Base-by-base conservation (phyloP, 1,139 yeast species). In the Debaryomyces robertsiae region DNA sequence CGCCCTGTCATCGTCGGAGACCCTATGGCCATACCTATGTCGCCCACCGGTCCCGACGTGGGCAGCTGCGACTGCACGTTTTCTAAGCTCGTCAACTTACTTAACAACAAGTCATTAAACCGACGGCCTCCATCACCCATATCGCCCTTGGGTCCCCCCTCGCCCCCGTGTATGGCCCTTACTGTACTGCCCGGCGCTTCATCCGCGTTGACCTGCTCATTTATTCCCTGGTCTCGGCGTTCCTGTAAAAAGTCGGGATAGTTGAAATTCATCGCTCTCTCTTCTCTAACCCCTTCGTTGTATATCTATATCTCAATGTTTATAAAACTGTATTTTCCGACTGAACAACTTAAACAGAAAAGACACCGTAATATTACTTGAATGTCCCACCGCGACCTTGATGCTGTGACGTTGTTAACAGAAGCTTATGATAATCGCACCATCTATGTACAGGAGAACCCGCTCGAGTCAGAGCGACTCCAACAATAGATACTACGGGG, bases 171-270 rank as follows among this genome's bases (percentile, higher is more conserved):
- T 13, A 13, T 27, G 23, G 30, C 36, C n/a, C 22, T 32, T 25
- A 18, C 37, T 32, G 29, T 13, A 6, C 13, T 16, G 9, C 27
- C 32, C 17, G 29, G 16, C 13, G 15, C 18, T 22, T 15, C 16
- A 1, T 29, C 14, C 16, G 34, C 36, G 15, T 33, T 29, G 25
- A 36, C 22, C 31, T 30, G 30, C 24, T 24, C 18, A 9, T 28
- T 19, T 17, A n/a, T 19, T 24, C 22, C 32, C 39, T 15, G 17
- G 14, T 27, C 40, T 29, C 32, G 38, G 40, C 28, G 34, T 22
- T 44, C 30, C 34, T 50, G 57, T 45, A 68, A 56, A 49, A 68
- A 68, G 41, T 68, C 71, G 32, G 73, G 73, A 50, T 67, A 66
- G 41, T 66, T 65, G 55, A 68, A 61, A 52, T 57, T 61, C 70